A percentile compares a stretch with the other conserved stretches of the same genome.
Conservation (phyloP, 495 filamentous ascomycete species). For the Aspergillus steynii region DNA sequence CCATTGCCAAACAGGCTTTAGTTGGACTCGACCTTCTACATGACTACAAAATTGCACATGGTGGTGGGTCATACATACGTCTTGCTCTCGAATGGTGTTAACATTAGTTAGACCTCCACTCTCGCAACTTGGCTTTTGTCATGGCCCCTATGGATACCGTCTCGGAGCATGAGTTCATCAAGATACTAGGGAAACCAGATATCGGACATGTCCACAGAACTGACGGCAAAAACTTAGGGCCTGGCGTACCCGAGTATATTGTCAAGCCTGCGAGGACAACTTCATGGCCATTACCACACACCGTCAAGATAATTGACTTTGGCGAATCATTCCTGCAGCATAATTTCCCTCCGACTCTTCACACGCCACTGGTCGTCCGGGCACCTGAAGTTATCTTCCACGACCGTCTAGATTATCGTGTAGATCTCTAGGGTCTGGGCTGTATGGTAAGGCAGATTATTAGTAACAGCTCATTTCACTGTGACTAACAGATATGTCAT, state of each 20-base stretch:
- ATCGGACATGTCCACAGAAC: constrained; percentile 28
- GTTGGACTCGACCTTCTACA: constrained; percentile 44
- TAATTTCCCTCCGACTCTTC: constrained; percentile 28
- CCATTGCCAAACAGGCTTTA: constrained; percentile 43
- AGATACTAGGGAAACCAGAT: constrained; percentile 40
- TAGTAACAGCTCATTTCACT: constrained; percentile 1
- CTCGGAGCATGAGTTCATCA: constrained; percentile 29
- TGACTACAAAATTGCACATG: constrained; percentile 41
- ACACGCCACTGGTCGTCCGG: constrained; percentile 34
- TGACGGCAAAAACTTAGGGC: constrained; percentile 32
- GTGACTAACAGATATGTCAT: constrained; percentile 17
- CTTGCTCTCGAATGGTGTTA: constrained; percentile 14
- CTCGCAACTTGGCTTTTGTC: constrained; percentile 48
- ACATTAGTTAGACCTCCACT: constrained; percentile 41
- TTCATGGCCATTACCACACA: constrained; percentile 21
- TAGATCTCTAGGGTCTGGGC: constrained; percentile 47
- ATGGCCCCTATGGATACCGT: constrained; percentile 23
- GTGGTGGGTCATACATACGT: constrained; percentile 31
- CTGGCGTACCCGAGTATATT: constrained; percentile 38
- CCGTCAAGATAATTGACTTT: constrained; percentile 44
- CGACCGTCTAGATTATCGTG: constrained; percentile 37
- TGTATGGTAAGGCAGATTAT: constrained; percentile 35
- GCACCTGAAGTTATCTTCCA: constrained; percentile 47
- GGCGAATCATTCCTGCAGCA: constrained; percentile 40
- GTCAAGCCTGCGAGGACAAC: constrained; percentile 27